These are phyloP conservation scores for Nicotiana attenuata DNA, from an alignment of 257 asterid genomes.

Conservation along the genomic window DNA sequence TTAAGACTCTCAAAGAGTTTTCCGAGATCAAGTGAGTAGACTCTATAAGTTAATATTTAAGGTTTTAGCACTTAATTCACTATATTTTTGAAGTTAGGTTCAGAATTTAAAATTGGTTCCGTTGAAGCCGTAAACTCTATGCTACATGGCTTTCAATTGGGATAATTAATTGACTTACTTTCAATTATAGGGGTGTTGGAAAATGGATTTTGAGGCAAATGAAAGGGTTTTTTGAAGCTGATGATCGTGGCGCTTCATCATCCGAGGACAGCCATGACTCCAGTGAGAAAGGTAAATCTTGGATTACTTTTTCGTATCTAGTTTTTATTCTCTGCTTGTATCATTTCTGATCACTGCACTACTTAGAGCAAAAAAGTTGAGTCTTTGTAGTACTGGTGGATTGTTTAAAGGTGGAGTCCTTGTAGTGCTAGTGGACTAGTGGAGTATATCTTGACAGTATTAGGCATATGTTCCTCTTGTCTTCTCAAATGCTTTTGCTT, in stretches of 20 bases:
- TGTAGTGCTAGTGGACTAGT: neutral
- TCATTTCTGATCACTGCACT: neutral
- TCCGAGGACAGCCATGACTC: slow-evolving; percentile 33
- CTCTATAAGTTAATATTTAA: too few species aligned
- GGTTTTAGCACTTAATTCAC: too few species aligned
- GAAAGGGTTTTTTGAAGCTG: slow-evolving; percentile 59
- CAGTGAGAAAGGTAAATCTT: slow-evolving; percentile 41
- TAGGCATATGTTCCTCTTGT: neutral
- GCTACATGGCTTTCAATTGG: too few species aligned
- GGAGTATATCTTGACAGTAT: neutral
- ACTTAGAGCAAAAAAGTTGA: neutral
- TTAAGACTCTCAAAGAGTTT: slow-evolving; percentile 61
- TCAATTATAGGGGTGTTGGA: slow-evolving; percentile 72
- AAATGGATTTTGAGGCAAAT: slow-evolving; percentile 87
- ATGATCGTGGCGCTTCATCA: neutral
- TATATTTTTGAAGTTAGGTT: too few species aligned
- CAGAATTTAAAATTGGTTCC: too few species aligned
- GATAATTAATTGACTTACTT: slow-evolving; percentile 1
- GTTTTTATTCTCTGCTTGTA: neutral
- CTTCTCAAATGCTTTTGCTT: neutral
- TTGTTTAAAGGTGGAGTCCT: neutral
- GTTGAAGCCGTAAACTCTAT: too few species aligned
- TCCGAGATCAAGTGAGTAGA: slow-evolving; percentile 69
- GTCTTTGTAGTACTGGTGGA: neutral
- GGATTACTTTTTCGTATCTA: neutral